Evolutionary conservation across 306 rosid species (phyloP).

Genomic region (Casuarina cunninghamiana): DNA sequence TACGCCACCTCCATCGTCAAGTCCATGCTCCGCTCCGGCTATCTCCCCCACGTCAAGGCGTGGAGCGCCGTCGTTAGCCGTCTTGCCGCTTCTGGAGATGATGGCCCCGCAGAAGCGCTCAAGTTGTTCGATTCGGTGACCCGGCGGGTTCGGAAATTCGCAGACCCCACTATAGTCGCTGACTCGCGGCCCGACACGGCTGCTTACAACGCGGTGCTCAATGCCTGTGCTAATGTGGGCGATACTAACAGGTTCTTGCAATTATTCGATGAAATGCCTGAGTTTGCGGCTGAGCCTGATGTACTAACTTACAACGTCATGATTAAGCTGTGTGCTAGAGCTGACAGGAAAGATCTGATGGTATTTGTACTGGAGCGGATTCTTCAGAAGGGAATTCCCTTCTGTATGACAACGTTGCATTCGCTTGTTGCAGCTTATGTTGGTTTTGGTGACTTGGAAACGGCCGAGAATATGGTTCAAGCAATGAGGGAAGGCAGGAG

Average conservation of each 20-base stretch:
- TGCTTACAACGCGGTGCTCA: conserved; percentile 80
- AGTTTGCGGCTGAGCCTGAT: conserved; percentile 60
- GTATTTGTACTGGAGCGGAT: conserved; percentile 77
- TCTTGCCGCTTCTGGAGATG: conserved; percentile 55
- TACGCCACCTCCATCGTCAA: conserved; percentile 79
- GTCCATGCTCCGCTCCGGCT: conserved; percentile 99
- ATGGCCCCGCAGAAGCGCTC: conserved; percentile 69
- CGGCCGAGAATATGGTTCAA: conserved; percentile 80
- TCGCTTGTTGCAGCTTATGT: conserved; percentile 85
- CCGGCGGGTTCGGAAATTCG: conserved; percentile 53
- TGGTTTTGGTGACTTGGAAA: conserved; percentile 71
- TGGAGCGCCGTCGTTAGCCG: conserved; percentile 92
- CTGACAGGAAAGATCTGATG: conserved; percentile 65
- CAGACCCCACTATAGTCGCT: conserved; percentile 41
- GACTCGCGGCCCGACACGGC: conserved; percentile 83
- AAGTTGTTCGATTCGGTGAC: conserved; percentile 53
- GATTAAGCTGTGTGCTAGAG: conserved; percentile 72
- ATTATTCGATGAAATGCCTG: conserved; percentile 86
- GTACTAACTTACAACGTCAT: conserved; percentile 73
- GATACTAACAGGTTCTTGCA: conserved; percentile 61
- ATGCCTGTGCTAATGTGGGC: conserved; percentile 82
- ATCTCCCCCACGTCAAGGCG: conserved; percentile 92
- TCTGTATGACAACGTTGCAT: conserved; percentile 69
- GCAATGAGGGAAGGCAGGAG: conserved; percentile 86
- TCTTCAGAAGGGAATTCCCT: conserved; percentile 52